A percentile compares a stretch with the other conserved stretches of the same genome.
These are phyloP conservation scores for Mollisiaceae sp. DNA, from an alignment of 2,329 filamentous ascomycete genomes.

Conservation along the genomic window DNA sequence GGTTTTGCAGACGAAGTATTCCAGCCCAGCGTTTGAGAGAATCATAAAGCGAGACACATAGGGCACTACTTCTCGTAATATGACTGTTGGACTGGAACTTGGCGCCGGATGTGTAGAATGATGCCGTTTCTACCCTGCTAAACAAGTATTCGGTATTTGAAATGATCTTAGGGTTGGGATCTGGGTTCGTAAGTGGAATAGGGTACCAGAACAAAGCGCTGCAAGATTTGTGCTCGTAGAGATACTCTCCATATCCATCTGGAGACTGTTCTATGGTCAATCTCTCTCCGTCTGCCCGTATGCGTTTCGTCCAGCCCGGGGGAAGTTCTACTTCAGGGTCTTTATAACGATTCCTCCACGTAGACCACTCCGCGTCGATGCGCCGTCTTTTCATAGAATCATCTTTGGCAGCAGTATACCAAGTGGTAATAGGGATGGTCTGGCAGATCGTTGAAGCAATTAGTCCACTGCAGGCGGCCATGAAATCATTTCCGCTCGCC, in stretches of 20 bases:
- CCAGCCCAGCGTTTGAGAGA: neutral
- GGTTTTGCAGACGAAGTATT: neutral
- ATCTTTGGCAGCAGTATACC: neutral
- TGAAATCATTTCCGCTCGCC: neutral
- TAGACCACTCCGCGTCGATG: too few relatives aligned
- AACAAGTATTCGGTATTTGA: neutral
- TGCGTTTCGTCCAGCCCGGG: too few relatives aligned
- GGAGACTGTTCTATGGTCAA: too few relatives aligned
- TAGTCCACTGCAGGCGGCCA: neutral
- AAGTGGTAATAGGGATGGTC: neutral
- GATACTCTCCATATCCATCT: too few relatives aligned
- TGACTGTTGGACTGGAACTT: too few relatives aligned
- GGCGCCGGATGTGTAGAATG: neutral
- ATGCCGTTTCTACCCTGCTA: neutral
- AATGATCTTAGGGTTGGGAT: neutral
- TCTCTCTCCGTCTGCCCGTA: too few relatives aligned
- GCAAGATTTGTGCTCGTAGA: too few relatives aligned
- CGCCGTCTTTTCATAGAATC: too few relatives aligned
- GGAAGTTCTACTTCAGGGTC: too few relatives aligned
- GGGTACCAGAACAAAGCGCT: neutral
- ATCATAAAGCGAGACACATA: too few relatives aligned
- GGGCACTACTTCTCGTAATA: too few relatives aligned
- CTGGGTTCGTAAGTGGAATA: neutral
- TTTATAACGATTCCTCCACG: too few relatives aligned
- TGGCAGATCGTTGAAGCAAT: neutral